Conservation (phyloP, 2,329 filamentous ascomycete species). For the Triangularia setosa region DNA sequence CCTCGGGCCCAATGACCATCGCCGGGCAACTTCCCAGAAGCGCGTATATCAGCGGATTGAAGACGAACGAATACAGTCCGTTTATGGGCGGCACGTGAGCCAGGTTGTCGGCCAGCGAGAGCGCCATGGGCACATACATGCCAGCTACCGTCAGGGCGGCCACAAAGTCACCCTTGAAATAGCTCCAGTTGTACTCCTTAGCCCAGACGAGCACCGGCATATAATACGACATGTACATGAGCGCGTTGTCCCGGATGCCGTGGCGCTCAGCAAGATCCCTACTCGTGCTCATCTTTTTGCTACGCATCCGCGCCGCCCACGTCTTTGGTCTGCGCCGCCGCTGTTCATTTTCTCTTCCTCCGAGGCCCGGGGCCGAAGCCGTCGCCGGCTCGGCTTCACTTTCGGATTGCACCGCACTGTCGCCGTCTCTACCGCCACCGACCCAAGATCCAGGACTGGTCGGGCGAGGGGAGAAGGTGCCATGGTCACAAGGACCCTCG, state of each 20-base stretch:
- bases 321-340: conserved; percentile 33
- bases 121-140: conserved; percentile 95
- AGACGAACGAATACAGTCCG: conserved; percentile 88
- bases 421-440: conserved; percentile 10
- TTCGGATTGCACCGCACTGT: conserved; percentile 27
- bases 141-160: conserved; percentile 95
- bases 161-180: conserved; percentile 79
- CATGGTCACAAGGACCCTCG: conserved; percentile 60
- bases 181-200: conserved; percentile 76
- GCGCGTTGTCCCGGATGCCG: conserved; percentile 66
- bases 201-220: conserved; percentile 90
- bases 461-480: conserved; percentile 70
- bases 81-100: conserved; percentile 91
- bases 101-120: conserved; percentile 88
- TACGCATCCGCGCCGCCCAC: conserved; percentile 49
- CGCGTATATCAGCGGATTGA: conserved; percentile 88
- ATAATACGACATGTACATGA: conserved; percentile 92
- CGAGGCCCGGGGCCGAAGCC: not conserved
- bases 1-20: conserved; percentile 93
- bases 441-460: conserved; percentile 42
- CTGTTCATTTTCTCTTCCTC: not conserved
- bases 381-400: conserved; percentile 26
- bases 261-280: conserved; percentile 67
- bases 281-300: conserved; percentile 69
- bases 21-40: conserved; percentile 86